Evolutionary conservation across 768 basidiomycete genomes (phyloP), one percentile per base, ranked within the genome.

Genomic region (Auricularia cornea): DNA sequence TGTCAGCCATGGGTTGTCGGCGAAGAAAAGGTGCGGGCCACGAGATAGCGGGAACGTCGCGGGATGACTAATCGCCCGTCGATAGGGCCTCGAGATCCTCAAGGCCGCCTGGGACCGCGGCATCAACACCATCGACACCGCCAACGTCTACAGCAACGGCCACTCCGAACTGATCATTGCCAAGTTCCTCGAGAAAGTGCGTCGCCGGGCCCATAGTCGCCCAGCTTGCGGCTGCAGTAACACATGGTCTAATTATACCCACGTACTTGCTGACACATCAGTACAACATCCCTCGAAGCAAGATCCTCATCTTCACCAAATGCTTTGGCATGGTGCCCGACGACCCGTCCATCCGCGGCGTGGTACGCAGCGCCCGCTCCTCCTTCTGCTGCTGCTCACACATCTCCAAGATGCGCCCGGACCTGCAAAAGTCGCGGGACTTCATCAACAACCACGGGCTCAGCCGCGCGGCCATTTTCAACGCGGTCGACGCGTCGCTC

Each of bases 401-500:
- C 28, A 26, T 28, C 16, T 29, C 20, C 44, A 20, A 18, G 54
- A 14, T 57, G 12, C 26, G 30, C 23, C 54, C 54, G 8, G 28
- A 57, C 11, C 54, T 57, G 10, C 12, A 54, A 30, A 29, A 41
- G 41, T 3, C 62, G 68, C 3, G 65, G 69, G 56, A 31, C 64
- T 67, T n/a, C 32, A 44, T 62, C 29, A 61, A 1, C 33, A 29
- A 48, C 8, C 52, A 52, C 51, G 63, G 44, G 2, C 40, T 48
- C 26, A 35, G 62, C 2, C 62, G 70, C 26, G 70, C 75, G 70
- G 74, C 75, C 63, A 76, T 78, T 66, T 75, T 75, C 70, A 75
- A 74, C 60, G 72, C 73, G 1, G 73, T 74, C n/a, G 74, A 76
- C 0, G 78, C 74, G 3, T 77, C 75, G 0, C 74, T 79, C 5